These are phyloP conservation scores for Chionographis japonica DNA, from an alignment of 106 monocot genomes.

Conservation along the genomic window DNA sequence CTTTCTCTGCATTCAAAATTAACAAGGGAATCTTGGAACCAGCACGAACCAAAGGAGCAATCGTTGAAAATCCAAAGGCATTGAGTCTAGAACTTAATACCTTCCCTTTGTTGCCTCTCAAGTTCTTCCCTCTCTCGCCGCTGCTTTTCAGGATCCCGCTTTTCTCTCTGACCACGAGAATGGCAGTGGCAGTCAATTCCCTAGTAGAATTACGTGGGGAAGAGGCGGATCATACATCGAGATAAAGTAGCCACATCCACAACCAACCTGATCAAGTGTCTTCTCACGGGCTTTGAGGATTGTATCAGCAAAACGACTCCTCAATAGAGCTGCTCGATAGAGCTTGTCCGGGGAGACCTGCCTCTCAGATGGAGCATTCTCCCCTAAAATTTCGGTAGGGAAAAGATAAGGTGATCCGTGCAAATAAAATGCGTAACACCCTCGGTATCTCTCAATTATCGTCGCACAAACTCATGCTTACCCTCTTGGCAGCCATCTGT, in stretches of 20 bases:
- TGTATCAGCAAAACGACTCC: conserved; percentile 90
- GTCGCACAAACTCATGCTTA: conserved; percentile 48
- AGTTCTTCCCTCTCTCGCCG: conserved; percentile 74
- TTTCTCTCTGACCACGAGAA: conserved; percentile 42
- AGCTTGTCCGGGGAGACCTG: conserved; percentile 92
- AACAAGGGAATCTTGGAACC: not conserved
- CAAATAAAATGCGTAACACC: conserved; percentile 27
- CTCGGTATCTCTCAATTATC: conserved; percentile 20
- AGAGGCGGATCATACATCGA: too few species aligned
- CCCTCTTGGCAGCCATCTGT: conserved; percentile 39
- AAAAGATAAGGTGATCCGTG: conserved; percentile 28
- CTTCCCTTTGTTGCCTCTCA: conserved; percentile 75
- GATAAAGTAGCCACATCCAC: not conserved
- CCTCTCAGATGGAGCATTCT: conserved; percentile 77
- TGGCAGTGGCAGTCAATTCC: not conserved
- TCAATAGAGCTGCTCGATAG: conserved; percentile 73
- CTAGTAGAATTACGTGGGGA: not conserved
- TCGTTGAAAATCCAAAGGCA: not conserved
- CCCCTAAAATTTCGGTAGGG: conserved; percentile 57
- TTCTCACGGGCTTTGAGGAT: conserved; percentile 90
- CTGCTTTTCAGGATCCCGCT: conserved; percentile 70
- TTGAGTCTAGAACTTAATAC: conserved; percentile 18
- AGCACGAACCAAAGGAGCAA: not conserved
- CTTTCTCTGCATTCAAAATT: conserved; percentile 50
- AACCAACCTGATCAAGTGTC: conserved; percentile 60